Conservation (phyloP, 1,284 basidiomycete genomes). For the Cryptococcus sp. region DNA sequence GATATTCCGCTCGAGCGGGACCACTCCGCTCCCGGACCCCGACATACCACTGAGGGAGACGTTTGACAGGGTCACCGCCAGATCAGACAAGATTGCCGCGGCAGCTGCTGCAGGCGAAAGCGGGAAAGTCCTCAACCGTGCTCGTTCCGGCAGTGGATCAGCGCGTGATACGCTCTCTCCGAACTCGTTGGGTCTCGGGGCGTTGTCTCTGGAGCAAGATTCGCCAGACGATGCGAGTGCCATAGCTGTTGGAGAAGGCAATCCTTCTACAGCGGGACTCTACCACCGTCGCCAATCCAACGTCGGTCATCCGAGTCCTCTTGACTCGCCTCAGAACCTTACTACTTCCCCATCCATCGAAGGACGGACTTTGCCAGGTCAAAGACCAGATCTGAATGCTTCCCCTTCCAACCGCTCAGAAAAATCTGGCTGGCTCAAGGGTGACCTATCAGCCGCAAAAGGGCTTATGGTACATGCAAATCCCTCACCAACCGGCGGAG, state of each 20-base stretch:
- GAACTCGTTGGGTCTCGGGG: background rate
- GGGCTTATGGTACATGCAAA: constrained; percentile 47
- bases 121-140: background rate
- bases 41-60: constrained; percentile 33
- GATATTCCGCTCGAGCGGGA: constrained; percentile 7
- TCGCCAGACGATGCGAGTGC: constrained; percentile 9
- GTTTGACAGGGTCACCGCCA: constrained; percentile 40
- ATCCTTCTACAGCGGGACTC: constrained; percentile 25
- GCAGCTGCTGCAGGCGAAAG: constrained; percentile 4
- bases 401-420: constrained; percentile 18
- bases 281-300: constrained; percentile 27
- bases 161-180: background rate
- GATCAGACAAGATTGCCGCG: constrained; percentile 35
- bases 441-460: constrained; percentile 39
- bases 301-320: constrained; percentile 4
- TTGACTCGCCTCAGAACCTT: constrained; percentile 1
- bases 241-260: constrained; percentile 21
- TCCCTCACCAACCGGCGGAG: constrained; percentile 34
- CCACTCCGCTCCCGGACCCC: constrained; percentile 4
- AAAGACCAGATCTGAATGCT: background rate
- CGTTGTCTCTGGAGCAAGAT: constrained; percentile 1
- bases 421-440: constrained; percentile 44
- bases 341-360: constrained; percentile 1
- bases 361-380: background rate
- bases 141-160: background rate